Evolutionary conservation across 352 stramenopile species (phyloP).

Genomic region (Phytophthora pistaciae): DNA sequence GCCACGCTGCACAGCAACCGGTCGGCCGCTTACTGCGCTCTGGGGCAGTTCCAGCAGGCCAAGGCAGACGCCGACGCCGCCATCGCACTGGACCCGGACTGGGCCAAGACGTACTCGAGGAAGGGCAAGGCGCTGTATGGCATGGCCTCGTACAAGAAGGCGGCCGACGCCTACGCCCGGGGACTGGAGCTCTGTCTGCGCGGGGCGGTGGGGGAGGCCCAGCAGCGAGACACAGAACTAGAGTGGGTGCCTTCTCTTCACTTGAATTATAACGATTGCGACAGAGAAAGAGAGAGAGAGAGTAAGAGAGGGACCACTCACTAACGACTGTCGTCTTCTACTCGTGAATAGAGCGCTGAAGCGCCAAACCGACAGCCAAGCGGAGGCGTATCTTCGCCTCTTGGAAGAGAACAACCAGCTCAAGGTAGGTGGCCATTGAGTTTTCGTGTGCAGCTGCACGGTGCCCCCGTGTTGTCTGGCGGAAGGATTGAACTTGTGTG

Average conservation of each 20-base stretch:
- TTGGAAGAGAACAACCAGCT: slow-evolving; percentile 82
- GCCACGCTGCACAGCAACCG: slow-evolving; percentile 85
- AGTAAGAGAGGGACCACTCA: too few species aligned
- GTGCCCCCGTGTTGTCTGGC: neutral
- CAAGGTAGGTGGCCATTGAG: slow-evolving; percentile 43
- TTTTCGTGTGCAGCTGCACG: neutral
- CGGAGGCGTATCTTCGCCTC: slow-evolving; percentile 76
- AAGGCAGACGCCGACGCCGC: slow-evolving; percentile 66
- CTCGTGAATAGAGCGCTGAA: slow-evolving; percentile 60
- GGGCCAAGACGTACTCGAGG: slow-evolving; percentile 79
- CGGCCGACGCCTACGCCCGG: slow-evolving; percentile 79
- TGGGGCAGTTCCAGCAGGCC: slow-evolving; percentile 61
- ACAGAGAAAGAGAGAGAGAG: neutral
- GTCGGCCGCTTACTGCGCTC: slow-evolving; percentile 75
- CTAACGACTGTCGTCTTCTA: neutral
- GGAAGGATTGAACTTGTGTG: neutral
- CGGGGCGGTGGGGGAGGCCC: slow-evolving; percentile 66
- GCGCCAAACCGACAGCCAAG: slow-evolving; percentile 71
- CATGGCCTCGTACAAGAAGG: slow-evolving; percentile 66
- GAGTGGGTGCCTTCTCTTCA: slow-evolving; percentile 44
- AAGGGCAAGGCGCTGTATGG: slow-evolving; percentile 87
- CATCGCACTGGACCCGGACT: slow-evolving; percentile 70
- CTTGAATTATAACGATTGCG: neutral
- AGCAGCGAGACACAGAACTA: slow-evolving; percentile 77
- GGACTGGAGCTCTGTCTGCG: slow-evolving; percentile 79